Percentiles rank a stretch among this genome's conserved stretches.
Conservation (phyloP, 2,329 filamentous ascomycete genomes). For the Fusarium multiceps region DNA sequence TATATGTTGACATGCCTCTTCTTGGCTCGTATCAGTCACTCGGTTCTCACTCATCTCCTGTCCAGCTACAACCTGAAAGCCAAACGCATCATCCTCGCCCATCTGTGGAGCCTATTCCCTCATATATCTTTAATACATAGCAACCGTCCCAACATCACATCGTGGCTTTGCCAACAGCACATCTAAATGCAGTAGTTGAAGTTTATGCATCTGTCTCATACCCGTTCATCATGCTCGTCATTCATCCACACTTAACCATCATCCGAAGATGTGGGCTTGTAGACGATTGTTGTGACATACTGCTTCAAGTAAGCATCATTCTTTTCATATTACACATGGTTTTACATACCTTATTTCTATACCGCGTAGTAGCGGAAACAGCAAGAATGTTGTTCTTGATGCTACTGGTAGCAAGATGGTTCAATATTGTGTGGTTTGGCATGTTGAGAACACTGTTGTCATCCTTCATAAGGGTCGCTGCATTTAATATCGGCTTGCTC, state of each 20-base stretch:
- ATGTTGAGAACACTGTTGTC: slow-evolving; percentile 97
- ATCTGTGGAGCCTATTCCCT: neutral
- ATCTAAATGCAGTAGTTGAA: slow-evolving; percentile 8
- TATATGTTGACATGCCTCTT: slow-evolving; percentile 2
- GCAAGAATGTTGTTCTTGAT: slow-evolving; percentile 97
- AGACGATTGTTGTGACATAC: slow-evolving; percentile 98
- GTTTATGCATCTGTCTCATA: neutral
- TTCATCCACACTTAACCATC: neutral
- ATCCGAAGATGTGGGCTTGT: slow-evolving; percentile 81
- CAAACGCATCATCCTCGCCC: neutral
- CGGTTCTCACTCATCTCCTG: neutral
- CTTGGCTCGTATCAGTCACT: neutral
- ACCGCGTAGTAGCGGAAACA: slow-evolving; percentile 96
- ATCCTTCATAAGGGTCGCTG: slow-evolving; percentile 91
- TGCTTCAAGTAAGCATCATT: slow-evolving; percentile 53
- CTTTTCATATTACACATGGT: neutral
- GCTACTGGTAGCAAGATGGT: slow-evolving; percentile 95
- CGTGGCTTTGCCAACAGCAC: slow-evolving; percentile 7
- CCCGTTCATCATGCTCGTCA: neutral
- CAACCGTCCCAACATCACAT: slow-evolving; percentile 23
- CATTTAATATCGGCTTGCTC: slow-evolving; percentile 94
- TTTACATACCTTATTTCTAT: slow-evolving; percentile 84
- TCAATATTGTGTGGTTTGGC: slow-evolving; percentile 96
- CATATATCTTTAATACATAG: slow-evolving; percentile 7
- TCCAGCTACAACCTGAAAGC: neutral